Conservation (phyloP, 2,329 filamentous ascomycete species). For the Coleophoma eucalyptorum region DNA sequence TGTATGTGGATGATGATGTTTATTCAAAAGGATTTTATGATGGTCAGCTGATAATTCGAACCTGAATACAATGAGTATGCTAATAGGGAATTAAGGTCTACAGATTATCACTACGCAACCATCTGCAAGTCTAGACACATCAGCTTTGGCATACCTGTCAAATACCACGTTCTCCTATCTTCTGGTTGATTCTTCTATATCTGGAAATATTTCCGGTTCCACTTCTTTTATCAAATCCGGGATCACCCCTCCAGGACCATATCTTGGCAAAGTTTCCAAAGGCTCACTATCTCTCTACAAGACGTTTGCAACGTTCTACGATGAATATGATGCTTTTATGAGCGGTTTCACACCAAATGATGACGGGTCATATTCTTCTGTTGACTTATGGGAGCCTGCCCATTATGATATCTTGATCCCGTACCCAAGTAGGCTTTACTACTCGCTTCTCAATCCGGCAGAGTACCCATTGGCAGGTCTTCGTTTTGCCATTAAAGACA, state of each 20-base stretch:
- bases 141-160: background rate
- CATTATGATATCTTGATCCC: background rate
- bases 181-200: background rate
- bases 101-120: background rate
- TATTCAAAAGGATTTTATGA: background rate
- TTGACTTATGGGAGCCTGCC: background rate
- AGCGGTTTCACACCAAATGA: background rate
- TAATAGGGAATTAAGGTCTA: background rate
- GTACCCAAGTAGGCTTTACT: background rate
- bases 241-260: background rate
- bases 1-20: background rate
- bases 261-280: background rate
- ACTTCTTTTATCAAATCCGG: background rate
- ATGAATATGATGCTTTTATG: background rate
- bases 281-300: background rate
- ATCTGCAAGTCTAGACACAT: background rate
- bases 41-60: background rate
- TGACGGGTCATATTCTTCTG: background rate
- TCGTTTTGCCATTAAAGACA: constrained; percentile 56
- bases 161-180: background rate
- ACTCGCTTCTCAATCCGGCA: background rate
- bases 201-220: background rate
- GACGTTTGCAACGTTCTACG: background rate
- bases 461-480: background rate
- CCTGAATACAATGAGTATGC: background rate